Evolutionary conservation across 2,329 filamentous ascomycete genomes (phyloP), one percentile per base, ranked within the genome.

Genomic region (Penicillium sp.): DNA sequence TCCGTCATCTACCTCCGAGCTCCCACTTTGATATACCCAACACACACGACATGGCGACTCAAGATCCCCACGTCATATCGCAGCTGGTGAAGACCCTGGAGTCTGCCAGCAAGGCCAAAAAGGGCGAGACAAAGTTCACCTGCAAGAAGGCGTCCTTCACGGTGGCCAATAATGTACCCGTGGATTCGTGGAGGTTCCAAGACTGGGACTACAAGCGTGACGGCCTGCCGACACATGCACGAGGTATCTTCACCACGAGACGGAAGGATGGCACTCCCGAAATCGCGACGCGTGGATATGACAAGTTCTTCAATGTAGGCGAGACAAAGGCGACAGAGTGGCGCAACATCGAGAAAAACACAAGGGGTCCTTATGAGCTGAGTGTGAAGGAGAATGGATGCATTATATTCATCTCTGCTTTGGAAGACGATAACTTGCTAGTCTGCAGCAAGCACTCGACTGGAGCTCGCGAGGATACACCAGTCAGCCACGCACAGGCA

Each of bases 381-480:
- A 97, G 91, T 55, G 85, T 97, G 50, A 99, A 99, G 77, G 94
- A 99, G 75, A 99, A 99, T 67, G 94, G 94, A n/a, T 99, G 94
- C 74, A 99, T 99, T 73, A 97, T 99, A 64, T 99, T 99, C 77
- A 86, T 99, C 42, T 88, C 91, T 16, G 94, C 92, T 15, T 80
- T 99, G 23, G 90, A 95, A 66, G 92, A 97, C 66, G 92, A 85
- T 35, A 91, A 90, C 1, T 79, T 99, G 10, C 79, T 99, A 8
- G 92, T 99, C n/a, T 97, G 93, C 82, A 97, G 93, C 80, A 99
- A 99, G 71, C 94, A 99, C 72, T 97, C 94, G 0, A 97, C 92
- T 0, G 94, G 94, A 7, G 79, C 84, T 25, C 84, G 93, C n/a
- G 75, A 74, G 23, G 90, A 95, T 68, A 75, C 79, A 6, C 81